These are phyloP conservation scores for Somion occarium DNA, from an alignment of 1,284 basidiomycete genomes.

Conservation along the genomic window DNA sequence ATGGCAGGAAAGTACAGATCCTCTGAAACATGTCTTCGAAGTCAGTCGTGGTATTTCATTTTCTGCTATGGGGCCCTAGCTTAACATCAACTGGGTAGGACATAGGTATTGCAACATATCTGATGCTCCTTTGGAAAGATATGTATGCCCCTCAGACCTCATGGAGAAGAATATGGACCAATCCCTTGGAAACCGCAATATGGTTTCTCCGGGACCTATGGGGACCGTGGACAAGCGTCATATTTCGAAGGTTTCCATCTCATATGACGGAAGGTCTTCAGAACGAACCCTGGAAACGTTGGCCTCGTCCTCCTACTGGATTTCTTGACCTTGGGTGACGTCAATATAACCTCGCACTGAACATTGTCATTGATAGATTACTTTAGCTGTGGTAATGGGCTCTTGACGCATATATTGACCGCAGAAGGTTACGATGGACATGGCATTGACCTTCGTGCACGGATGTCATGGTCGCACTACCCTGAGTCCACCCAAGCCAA, in stretches of 20 bases:
- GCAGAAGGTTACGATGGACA: conserved; percentile 81
- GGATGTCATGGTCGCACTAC: conserved; percentile 72
- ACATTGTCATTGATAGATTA: not conserved
- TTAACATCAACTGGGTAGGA: conserved; percentile 43
- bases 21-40: conserved; percentile 85
- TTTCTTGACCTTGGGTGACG: conserved; percentile 87
- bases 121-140: conserved; percentile 87
- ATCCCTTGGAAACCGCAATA: no score
- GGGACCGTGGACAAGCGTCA: no score
- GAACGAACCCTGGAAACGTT: conserved; percentile 54
- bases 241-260: no score
- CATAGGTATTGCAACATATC: conserved; percentile 87
- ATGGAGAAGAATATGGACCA: no score
- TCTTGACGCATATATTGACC: conserved; percentile 81
- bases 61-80: not conserved
- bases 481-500: conserved; percentile 50
- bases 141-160: conserved; percentile 45
- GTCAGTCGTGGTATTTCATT: conserved; percentile 29
- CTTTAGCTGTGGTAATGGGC: conserved; percentile 79
- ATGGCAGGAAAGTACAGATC: conserved; percentile 82
- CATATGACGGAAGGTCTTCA: conserved; percentile 13
- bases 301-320: conserved; percentile 77
- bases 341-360: not conserved
- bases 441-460: conserved; percentile 80
- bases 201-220: no score